Conservation (phyloP, 192 early-diverging fungal species). For the Backusella morwellensis region DNA sequence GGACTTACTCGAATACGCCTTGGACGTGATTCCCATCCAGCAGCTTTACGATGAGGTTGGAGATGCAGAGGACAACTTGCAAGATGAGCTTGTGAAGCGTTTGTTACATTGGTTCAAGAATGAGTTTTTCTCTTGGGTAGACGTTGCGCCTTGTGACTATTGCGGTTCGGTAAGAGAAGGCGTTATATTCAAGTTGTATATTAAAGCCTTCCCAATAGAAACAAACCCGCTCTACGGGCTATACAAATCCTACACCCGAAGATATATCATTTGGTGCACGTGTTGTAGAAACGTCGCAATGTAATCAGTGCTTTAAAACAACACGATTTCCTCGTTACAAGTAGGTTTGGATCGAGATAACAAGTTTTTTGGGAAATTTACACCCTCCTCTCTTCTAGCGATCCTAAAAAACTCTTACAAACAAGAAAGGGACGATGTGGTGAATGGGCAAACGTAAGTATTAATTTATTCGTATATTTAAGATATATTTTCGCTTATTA, state of each 20-base stretch:
- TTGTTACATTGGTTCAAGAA: slow-evolving; percentile 54
- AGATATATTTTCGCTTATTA: background rate
- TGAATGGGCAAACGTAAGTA: slow-evolving; percentile 54
- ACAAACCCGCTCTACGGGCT: slow-evolving; percentile 20
- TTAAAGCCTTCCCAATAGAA: background rate
- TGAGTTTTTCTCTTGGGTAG: slow-evolving; percentile 53
- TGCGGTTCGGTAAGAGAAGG: slow-evolving; percentile 26
- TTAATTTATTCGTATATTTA: background rate
- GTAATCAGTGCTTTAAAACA: slow-evolving; percentile 29
- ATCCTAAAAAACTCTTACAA: slow-evolving; percentile 38
- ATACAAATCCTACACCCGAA: slow-evolving; percentile 28
- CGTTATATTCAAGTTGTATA: background rate
- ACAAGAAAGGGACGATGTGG: slow-evolving; percentile 53
- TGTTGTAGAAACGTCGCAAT: slow-evolving; percentile 41
- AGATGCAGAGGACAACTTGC: background rate
- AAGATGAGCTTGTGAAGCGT: slow-evolving; percentile 29
- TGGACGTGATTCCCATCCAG: slow-evolving; percentile 41
- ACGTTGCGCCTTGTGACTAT: slow-evolving; percentile 39
- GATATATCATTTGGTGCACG: slow-evolving; percentile 42
- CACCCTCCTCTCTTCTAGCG: slow-evolving; percentile 12
- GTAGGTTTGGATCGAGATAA: slow-evolving; percentile 3
- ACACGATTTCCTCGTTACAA: slow-evolving; percentile 54
- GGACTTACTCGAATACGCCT: slow-evolving; percentile 11
- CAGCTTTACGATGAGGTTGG: slow-evolving; percentile 43
- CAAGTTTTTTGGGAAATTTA: too few species aligned